Evolutionary conservation across 164 flowering plant genomes (phyloP).

Genomic region (Akebia trifoliata): DNA sequence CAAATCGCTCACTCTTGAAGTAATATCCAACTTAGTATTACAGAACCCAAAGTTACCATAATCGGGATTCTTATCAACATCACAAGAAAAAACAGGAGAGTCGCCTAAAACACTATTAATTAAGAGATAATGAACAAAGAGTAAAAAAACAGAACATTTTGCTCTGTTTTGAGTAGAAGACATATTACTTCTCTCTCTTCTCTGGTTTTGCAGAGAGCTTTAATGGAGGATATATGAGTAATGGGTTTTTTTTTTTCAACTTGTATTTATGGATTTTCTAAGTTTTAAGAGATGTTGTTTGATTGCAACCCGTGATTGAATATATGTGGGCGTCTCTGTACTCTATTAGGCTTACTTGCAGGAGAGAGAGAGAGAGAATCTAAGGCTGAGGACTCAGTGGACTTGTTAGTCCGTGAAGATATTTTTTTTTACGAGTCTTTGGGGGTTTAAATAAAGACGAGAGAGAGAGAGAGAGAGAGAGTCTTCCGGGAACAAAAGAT

Average conservation of each 20-base stretch:
- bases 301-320: constrained; percentile 2
- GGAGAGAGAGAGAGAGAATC: background rate
- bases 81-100: constrained; percentile 71
- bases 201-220: background rate
- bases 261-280: too few relatives aligned
- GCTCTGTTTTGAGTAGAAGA: constrained; percentile 25
- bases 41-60: constrained; percentile 56
- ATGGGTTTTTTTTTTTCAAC: background rate
- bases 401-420: background rate
- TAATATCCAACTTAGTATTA: constrained; percentile 35
- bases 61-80: constrained; percentile 35
- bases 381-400: too few relatives aligned
- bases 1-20: constrained; percentile 61
- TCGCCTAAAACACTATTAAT: constrained; percentile 19
- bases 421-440: background rate
- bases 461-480: too few relatives aligned
- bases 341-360: background rate
- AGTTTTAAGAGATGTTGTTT: constrained; percentile 1
- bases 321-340: too few relatives aligned
- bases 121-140: background rate
- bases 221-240: background rate
- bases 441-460: too few relatives aligned
- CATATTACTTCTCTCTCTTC: too few relatives aligned
- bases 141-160: constrained; percentile 30
- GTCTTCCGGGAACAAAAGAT: too few relatives aligned